A percentile compares a stretch with the other conserved stretches of the same genome.
phyloP scores from a whole-genome alignment of 1,139 yeast genomes.

The Lodderomyces metapsilosis region DNA sequence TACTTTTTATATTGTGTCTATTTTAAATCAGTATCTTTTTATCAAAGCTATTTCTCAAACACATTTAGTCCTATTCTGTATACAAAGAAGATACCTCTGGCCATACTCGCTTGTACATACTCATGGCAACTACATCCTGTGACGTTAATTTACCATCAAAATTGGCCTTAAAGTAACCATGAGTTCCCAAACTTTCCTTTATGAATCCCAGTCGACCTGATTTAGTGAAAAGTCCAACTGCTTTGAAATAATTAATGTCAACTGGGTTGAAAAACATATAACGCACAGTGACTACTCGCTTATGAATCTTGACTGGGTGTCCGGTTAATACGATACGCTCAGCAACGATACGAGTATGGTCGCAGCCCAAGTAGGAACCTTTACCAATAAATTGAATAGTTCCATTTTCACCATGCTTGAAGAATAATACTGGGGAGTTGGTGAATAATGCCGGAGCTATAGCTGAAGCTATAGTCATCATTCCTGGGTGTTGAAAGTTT shows the following conservation, averaged over 20 bases:
- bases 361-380: slow-evolving; percentile 87
- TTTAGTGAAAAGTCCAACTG: slow-evolving; percentile 89
- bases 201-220: slow-evolving; percentile 91
- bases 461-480: slow-evolving; percentile 72
- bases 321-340: slow-evolving; percentile 91
- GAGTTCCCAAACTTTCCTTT: slow-evolving; percentile 95
- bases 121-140: slow-evolving; percentile 93
- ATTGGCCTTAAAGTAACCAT: slow-evolving; percentile 95
- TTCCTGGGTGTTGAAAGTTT: slow-evolving; percentile 80
- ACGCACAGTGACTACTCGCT: slow-evolving; percentile 84
- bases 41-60: neutral
- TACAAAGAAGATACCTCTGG: slow-evolving; percentile 51
- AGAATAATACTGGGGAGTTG: slow-evolving; percentile 76
- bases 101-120: slow-evolving; percentile 92
- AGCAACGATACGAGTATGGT: slow-evolving; percentile 79
- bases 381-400: slow-evolving; percentile 73
- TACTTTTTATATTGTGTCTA: slow-evolving; percentile 1
- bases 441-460: slow-evolving; percentile 88
- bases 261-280: slow-evolving; percentile 96
- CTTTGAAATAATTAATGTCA: slow-evolving; percentile 87
- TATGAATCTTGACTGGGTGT: slow-evolving; percentile 93
- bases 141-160: slow-evolving; percentile 90
- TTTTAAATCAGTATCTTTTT: neutral
- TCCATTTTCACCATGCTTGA: slow-evolving; percentile 46
- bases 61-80: slow-evolving; percentile 17